Base-by-base conservation (phyloP, 208 protist species). In the Leishmania tarentolae region DNA sequence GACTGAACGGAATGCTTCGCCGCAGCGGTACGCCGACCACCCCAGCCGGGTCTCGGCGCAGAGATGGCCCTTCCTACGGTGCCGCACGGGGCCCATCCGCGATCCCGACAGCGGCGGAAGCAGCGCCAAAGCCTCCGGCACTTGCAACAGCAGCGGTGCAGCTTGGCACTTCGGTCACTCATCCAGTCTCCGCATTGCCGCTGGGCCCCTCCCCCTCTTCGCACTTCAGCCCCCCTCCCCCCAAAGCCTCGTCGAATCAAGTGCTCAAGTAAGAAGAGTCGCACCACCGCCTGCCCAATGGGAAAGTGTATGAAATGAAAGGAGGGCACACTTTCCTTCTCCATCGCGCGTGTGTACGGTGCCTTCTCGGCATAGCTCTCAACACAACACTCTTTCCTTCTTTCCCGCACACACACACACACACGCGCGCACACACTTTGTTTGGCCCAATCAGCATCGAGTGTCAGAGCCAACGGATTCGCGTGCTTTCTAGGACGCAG, bases 1-100 rank as follows among this genome's bases (percentile, higher is more conserved):
- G 87, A 71, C 84, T 96, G 17, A 83, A 77, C 52, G 91, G 89
- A 28, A 80, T 91, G 63, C 47, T 86, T 74, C 78, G 72, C 57
- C 82, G 82, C 21, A 40, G 74, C 37, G 63, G 59, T 13, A 9
- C 59, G 21, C 9, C 69, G 44, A 52, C 24, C 44, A 53, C 69
- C 9, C 13, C 69, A 53, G 21, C 69, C 42, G 28, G 69, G 44
- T 50, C 69, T 52, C 21, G 28, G 11, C 24, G 31, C 28, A 68
- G 7, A 40, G 31, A 40, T 11, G 61, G 31, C 31, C 4, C 61
- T 68, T 68, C 31, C 15, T 28, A 35, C 69, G 11, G 44, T 46
- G 69, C 69, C 46, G 69, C 37, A 44, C 28, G 61, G 21, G 61
- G n/a, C 31, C 31, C 31, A 68, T 9, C 61, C 61, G 61, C 31